Evolutionary conservation across 2,329 filamentous ascomycete species (phyloP), one percentile per base, ranked within the genome.

Genomic region (Penicillium sumatraense): DNA sequence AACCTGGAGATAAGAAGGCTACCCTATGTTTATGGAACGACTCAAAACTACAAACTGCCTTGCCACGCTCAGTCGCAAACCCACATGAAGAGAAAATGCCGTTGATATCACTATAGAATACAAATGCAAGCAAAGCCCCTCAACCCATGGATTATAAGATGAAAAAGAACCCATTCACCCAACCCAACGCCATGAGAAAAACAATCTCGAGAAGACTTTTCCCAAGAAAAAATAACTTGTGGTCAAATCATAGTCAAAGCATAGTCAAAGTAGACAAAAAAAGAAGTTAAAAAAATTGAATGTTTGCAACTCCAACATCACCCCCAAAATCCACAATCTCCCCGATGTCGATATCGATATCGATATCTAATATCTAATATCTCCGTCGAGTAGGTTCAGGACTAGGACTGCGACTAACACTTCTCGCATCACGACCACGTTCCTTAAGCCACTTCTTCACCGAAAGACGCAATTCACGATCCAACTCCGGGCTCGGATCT

Each of bases 381-480:
- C 90, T 83, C 75, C 87, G 87, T 70, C 89, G 85, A 58, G 87
- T 86, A 5, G 91, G 90, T 75, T 96, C 91, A 3, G 93, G 93
- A 65, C 89, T 95, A 0, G 93, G 91, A 72, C 90, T 96, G 69
- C 91, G 84, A 62, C 81, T 89, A 61, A 87, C 85, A 74, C 91
- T 96, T 75, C 91, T 86, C 70, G 89, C 88, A 78, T 97, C 93
- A 66, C 89, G 83, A 18, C 92, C 93, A 58, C 91, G 84, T 78
- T 86, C 79, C 80, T 90, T 90, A 71, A 98, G 80, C 93, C 93
- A 98, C 83, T 98, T 98, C 85, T 96, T 96, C 60, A 93, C 98
- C 68, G 86, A 86, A 65, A 98, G 83, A 60, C 89, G 87, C 66
- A 99, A 76, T 65, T 99, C 95, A 61, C 89, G 81, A 59, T 99